Evolutionary conservation across 371 early-diverging fungal species (phyloP).

Genomic region (Mortierella sp.): DNA sequence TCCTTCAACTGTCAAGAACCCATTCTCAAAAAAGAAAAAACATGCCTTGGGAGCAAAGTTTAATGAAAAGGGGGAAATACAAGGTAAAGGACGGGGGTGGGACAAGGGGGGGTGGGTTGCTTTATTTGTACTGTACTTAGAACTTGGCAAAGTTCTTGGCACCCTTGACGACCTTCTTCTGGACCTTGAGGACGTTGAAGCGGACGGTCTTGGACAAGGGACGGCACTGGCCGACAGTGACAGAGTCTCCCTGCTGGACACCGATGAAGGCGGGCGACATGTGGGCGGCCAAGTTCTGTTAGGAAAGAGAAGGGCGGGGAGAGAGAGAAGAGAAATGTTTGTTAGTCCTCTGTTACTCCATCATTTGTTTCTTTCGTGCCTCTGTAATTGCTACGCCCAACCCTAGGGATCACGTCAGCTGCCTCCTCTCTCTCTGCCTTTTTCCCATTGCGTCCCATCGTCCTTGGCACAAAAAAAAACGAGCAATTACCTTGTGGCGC

Average conservation of each 20-base stretch:
- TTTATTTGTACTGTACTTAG: slow-evolving; percentile 81
- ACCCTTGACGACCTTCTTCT: slow-evolving; percentile 87
- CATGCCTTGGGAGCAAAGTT: neutral
- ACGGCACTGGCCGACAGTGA: slow-evolving; percentile 60
- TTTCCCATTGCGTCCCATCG: slow-evolving; percentile 96
- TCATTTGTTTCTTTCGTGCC: too few relatives aligned
- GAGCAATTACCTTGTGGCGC: slow-evolving; percentile 95
- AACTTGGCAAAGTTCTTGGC: slow-evolving; percentile 93
- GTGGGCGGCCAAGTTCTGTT: slow-evolving; percentile 98
- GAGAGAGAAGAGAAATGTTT: neutral
- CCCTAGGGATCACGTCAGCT: slow-evolving; percentile 36
- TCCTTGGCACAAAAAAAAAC: slow-evolving; percentile 97
- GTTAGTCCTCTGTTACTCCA: neutral
- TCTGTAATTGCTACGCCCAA: too few relatives aligned
- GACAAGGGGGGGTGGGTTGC: neutral
- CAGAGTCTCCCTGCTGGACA: slow-evolving; percentile 73
- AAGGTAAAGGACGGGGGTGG: neutral
- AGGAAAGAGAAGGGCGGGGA: neutral
- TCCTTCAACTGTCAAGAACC: too few relatives aligned
- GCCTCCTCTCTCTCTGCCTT: neutral
- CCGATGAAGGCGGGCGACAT: slow-evolving; percentile 98
- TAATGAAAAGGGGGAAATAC: neutral
- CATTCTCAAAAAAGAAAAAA: neutral
- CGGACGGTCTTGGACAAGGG: slow-evolving; percentile 98
- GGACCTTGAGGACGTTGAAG: slow-evolving; percentile 99